phyloP scores from a whole-genome alignment of 139 green algal species.

The Chlorella sorokiniana region DNA sequence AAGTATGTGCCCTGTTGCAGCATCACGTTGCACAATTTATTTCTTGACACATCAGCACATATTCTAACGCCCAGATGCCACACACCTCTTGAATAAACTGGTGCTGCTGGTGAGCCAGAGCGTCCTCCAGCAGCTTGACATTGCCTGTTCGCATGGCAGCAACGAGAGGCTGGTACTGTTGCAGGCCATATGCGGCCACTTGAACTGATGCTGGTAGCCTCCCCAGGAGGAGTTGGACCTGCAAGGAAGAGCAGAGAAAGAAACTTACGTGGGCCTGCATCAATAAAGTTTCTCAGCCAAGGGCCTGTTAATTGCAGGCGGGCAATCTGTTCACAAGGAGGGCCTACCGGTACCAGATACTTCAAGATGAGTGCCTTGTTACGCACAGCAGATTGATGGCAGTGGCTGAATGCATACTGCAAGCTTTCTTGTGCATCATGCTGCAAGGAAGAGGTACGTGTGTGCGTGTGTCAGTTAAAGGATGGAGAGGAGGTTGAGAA shows the following conservation, averaged over 20 bases:
- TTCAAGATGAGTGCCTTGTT: conserved; percentile 71
- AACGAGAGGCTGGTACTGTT: conserved; percentile 60
- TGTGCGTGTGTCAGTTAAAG: background rate
- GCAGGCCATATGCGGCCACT: conserved; percentile 61
- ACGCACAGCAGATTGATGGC: conserved; percentile 39
- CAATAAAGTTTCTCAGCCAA: too few relatives aligned
- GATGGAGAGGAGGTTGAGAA: background rate
- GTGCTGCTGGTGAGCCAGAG: conserved; percentile 53
- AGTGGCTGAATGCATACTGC: conserved; percentile 71
- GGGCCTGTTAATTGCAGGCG: background rate
- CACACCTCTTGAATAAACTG: conserved; percentile 59
- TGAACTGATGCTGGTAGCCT: conserved; percentile 55
- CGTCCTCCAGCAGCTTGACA: conserved; percentile 58
- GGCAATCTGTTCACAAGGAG: background rate
- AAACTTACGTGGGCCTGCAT: background rate
- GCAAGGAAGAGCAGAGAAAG: background rate
- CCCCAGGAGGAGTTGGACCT: conserved; percentile 63
- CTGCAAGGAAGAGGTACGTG: conserved; percentile 9
- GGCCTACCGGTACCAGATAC: conserved; percentile 76
- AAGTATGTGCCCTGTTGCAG: conserved; percentile 67
- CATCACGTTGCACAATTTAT: background rate
- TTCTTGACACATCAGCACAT: background rate
- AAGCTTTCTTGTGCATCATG: conserved; percentile 59
- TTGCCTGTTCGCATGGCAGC: conserved; percentile 57
- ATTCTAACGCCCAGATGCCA: too few relatives aligned